Base-by-base conservation (phyloP, 163 green algal genomes). In the Smithsoniella earleae region DNA sequence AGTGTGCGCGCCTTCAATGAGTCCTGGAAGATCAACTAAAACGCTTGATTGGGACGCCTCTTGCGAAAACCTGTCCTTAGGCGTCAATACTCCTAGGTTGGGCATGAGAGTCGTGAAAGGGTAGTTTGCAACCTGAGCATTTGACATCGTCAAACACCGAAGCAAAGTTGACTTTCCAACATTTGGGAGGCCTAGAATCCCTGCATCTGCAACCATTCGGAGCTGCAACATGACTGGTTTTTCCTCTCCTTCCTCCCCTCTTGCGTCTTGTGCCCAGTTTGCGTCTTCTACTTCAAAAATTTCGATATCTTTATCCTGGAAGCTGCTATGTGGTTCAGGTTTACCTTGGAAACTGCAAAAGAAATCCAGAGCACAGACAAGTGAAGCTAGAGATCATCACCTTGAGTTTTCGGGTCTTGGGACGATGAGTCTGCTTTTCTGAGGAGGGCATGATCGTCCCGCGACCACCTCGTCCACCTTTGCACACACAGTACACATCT, bases 61-160 rank as follows among this genome's bases (percentile, higher is more conserved):
- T 18, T 31, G 20, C 1, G 58, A 69, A 33, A 69, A 69, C 58
- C 43, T 16, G 25, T 69, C 58, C 58, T 30, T 69, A 13, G n/a
- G n/a, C 13, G 20, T 69, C 58, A 69, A 95, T 13, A 98, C 89
- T 2, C 92, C 91, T 18, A 97, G 82, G 81, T 97, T 97, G 34
- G 92, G 92, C 44, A 94, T 84, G 27, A 97, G 85, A 22, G 89
- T 97, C 1, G 91, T 96, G 83, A 97, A 96, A 16, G 91, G 89
- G 76, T 96, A 97, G 81, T 91, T 84, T 2, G 90, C 92, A 40
- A 96, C 90, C 82, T 92, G 30, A 30, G 58, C 58, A 2, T 46
- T 73, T 31, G 83, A 80, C 25, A 78, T 78, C 16, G 88, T 94
- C 36, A 91, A 74, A 2, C 76, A 74, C 38, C 78, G 73, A 25